Evolutionary conservation across 2,329 filamentous ascomycete genomes (phyloP).

Genomic region (Colletotrichum magnum): DNA sequence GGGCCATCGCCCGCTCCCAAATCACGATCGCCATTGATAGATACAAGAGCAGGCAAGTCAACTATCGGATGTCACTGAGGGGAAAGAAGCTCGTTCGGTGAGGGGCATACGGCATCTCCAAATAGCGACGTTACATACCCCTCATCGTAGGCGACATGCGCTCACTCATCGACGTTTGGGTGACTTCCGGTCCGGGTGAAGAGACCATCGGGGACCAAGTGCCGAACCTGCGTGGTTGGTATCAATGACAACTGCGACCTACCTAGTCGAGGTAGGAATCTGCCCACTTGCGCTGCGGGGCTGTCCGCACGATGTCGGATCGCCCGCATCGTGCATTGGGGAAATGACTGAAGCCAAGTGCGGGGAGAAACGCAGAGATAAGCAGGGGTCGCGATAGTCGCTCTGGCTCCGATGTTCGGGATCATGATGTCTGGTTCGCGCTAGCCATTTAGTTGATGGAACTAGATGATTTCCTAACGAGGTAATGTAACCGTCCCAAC

Average conservation of each 20-base stretch:
- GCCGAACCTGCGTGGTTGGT: background rate
- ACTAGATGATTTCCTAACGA: background rate
- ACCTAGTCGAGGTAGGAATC: constrained; percentile 21
- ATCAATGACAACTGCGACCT: background rate
- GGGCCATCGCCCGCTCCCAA: background rate
- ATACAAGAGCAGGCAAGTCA: background rate
- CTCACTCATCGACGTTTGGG: background rate
- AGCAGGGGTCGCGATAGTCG: constrained; percentile 29
- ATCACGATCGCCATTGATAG: background rate
- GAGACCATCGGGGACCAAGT: background rate
- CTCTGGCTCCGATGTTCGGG: constrained; percentile 18
- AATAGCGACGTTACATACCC: constrained; percentile 36
- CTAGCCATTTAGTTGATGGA: background rate
- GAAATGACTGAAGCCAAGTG: background rate
- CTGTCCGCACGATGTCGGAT: constrained; percentile 4
- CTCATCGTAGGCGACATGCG: background rate
- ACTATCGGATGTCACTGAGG: constrained; percentile 2
- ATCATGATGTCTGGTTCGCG: background rate
- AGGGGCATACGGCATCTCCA: constrained; percentile 4
- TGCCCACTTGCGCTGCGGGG: constrained; percentile 9
- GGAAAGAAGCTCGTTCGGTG: background rate
- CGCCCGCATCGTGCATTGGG: constrained; percentile 1
- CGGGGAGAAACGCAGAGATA: constrained; percentile 26
- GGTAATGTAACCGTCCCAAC: no score
- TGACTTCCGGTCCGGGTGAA: background rate